These are phyloP conservation scores for Hymenoscyphus occultus DNA, from an alignment of 2,329 filamentous ascomycete genomes.

Conservation along the genomic window DNA sequence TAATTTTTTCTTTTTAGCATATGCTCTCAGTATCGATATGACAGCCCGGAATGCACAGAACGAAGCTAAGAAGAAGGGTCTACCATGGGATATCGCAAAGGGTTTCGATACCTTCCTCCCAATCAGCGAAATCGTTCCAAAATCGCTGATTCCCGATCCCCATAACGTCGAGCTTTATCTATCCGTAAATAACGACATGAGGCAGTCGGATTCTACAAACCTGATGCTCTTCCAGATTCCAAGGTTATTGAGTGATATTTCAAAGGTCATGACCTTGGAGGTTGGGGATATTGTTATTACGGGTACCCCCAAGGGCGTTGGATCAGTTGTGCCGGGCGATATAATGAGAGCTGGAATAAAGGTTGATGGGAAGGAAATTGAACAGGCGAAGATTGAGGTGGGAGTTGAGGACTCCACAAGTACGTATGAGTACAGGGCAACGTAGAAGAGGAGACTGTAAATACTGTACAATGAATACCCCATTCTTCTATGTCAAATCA, in stretches of 20 bases:
- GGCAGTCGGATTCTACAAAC: conserved; percentile 84
- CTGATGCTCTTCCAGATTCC: conserved; percentile 94
- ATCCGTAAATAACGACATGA: conserved; percentile 73
- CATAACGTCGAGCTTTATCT: conserved; percentile 86
- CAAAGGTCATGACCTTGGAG: conserved; percentile 89
- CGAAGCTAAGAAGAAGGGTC: conserved; percentile 93
- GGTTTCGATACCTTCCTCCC: conserved; percentile 98
- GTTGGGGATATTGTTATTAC: conserved; percentile 91
- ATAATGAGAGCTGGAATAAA: conserved; percentile 80
- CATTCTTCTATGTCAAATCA: neutral
- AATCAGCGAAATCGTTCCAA: conserved; percentile 76
- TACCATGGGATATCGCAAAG: conserved; percentile 95
- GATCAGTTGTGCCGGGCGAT: conserved; percentile 79
- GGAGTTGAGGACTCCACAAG: conserved; percentile 75
- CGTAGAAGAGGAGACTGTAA: conserved; percentile 37
- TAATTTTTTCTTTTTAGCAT: conserved; percentile 53
- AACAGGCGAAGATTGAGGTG: conserved; percentile 82
- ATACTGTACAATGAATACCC: conserved; percentile 13
- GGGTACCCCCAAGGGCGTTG: conserved; percentile 96
- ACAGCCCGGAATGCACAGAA: conserved; percentile 94
- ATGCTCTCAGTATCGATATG: conserved; percentile 93
- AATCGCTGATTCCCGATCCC: conserved; percentile 77
- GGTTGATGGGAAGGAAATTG: conserved; percentile 76
- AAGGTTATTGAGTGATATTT: conserved; percentile 84
- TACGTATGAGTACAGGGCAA: conserved; percentile 74